These are phyloP conservation scores for Physocladia obscura DNA, from an alignment of 192 early-diverging fungal genomes.

Conservation along the genomic window DNA sequence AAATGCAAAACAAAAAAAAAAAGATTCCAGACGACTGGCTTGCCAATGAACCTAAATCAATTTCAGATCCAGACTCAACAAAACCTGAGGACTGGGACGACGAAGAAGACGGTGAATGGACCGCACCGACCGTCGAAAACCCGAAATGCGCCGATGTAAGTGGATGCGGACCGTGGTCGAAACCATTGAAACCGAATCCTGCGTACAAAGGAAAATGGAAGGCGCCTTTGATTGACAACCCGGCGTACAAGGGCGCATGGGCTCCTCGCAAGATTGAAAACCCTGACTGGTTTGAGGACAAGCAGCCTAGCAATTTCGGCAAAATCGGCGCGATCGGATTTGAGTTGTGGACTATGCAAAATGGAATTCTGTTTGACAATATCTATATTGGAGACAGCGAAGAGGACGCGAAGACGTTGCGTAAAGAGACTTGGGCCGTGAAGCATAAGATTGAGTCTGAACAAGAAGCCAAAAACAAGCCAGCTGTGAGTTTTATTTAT, in stretches of 20 bases:
- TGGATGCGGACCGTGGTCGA: constrained; percentile 81
- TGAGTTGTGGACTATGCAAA: constrained; percentile 93
- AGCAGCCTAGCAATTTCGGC: constrained; percentile 71
- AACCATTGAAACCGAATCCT: constrained; percentile 84
- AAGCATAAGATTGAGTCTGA: constrained; percentile 72
- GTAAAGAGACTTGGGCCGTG: constrained; percentile 74
- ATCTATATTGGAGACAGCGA: constrained; percentile 80
- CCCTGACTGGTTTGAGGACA: constrained; percentile 82
- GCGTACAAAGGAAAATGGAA: constrained; percentile 91
- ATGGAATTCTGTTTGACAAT: constrained; percentile 85
- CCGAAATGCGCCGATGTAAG: constrained; percentile 74
- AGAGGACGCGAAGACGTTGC: constrained; percentile 66
- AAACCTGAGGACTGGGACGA: constrained; percentile 91
- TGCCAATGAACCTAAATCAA: constrained; percentile 70
- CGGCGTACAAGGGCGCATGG: constrained; percentile 91
- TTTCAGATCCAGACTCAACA: constrained; percentile 75
- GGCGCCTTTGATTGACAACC: constrained; percentile 84
- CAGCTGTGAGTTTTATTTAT: too few species aligned
- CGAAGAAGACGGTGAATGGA: constrained; percentile 92
- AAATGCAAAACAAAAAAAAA: neutral
- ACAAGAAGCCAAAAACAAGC: constrained; percentile 65
- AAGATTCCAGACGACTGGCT: constrained; percentile 83
- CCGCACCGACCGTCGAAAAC: constrained; percentile 74
- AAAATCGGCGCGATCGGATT: constrained; percentile 84
- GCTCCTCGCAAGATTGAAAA: constrained; percentile 80